phyloP scores from a whole-genome alignment of 768 basidiomycete species.

The Leccinum arenicola region DNA sequence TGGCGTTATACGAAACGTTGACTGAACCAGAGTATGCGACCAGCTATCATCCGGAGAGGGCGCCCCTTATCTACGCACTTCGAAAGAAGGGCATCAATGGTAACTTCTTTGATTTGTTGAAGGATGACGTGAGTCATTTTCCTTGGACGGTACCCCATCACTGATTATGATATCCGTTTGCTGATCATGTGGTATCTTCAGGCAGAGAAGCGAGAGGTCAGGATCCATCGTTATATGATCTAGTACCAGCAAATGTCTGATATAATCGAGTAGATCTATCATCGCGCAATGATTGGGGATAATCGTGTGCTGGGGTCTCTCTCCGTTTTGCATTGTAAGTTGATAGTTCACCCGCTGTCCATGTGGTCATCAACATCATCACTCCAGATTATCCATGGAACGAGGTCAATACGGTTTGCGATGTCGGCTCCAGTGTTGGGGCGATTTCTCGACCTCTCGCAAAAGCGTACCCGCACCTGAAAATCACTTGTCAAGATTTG shows the following conservation, averaged over 20 bases:
- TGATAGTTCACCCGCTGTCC: not conserved
- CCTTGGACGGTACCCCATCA: not conserved
- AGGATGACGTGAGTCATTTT: constrained; percentile 15
- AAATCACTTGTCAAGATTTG: not conserved
- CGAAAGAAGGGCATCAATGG: constrained; percentile 13
- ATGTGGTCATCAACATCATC: not conserved
- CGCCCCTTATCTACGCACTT: constrained; percentile 21
- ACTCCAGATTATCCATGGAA: not conserved
- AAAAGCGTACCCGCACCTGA: not conserved
- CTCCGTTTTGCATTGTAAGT: not conserved
- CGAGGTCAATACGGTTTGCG: not conserved
- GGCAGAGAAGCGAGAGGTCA: constrained; percentile 18
- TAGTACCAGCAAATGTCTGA: not conserved
- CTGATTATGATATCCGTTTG: not conserved
- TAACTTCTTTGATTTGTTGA: constrained; percentile 22
- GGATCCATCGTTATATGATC: not conserved
- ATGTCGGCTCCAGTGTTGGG: not conserved
- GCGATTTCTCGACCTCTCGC: not conserved
- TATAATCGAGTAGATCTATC: constrained; percentile 13
- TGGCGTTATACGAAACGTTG: constrained; percentile 24
- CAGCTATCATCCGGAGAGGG: constrained; percentile 21
- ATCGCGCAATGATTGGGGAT: constrained; percentile 22
- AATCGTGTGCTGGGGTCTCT: constrained; percentile 18
- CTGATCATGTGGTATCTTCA: constrained; percentile 4
- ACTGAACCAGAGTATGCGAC: constrained; percentile 23